These are phyloP conservation scores for Cyclotella atomus DNA, from an alignment of 108 stramenopile species.

Conservation along the genomic window DNA sequence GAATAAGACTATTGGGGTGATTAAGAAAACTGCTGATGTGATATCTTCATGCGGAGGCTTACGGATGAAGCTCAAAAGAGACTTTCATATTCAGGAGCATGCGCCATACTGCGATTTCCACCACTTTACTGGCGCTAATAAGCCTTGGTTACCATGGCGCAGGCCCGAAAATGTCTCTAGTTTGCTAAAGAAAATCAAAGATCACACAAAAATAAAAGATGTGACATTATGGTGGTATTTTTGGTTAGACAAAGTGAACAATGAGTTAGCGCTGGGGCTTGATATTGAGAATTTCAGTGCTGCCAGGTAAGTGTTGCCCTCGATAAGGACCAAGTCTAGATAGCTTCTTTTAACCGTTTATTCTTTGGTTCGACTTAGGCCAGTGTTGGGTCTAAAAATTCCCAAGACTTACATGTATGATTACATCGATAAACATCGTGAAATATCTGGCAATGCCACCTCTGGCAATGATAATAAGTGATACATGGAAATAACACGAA, in stretches of 20 bases:
- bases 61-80: not conserved
- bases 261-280: not conserved
- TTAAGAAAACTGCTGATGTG: not conserved
- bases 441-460: not conserved
- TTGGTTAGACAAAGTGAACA: not conserved
- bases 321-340: not conserved
- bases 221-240: not conserved
- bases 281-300: not conserved
- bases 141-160: constrained; percentile 47
- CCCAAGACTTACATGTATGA: constrained; percentile 7
- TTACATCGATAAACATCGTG: not conserved
- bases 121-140: constrained; percentile 50
- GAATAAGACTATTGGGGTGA: not conserved
- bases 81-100: not conserved
- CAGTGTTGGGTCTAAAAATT: not conserved
- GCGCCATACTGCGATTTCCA: constrained; percentile 46
- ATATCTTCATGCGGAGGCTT: not conserved
- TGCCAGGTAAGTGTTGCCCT: not conserved
- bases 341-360: too few relatives aligned
- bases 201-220: not conserved
- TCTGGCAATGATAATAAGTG: not conserved
- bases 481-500: too few relatives aligned
- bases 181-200: not conserved
- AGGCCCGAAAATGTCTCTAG: not conserved
- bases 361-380: too few relatives aligned